Percentiles rank a stretch among this genome's conserved stretches.
Evolutionary conservation across 345 rosid genomes (phyloP).

Genomic region (Rhizophora mangle): DNA sequence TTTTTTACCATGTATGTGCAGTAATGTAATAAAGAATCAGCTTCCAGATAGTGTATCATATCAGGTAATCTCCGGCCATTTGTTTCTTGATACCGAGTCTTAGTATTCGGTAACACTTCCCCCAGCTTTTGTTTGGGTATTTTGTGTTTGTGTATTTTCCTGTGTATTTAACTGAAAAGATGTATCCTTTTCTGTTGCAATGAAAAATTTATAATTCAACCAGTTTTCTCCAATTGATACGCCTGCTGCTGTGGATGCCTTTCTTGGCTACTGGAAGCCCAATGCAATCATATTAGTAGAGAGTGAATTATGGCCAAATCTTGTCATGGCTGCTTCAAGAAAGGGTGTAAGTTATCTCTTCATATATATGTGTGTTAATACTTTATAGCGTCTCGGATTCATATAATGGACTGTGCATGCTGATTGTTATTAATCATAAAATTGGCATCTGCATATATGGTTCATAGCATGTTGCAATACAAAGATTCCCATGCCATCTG

Average conservation of each 20-base stretch:
- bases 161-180: neutral
- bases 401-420: no score
- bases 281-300: constrained; percentile 65
- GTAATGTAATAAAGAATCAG: constrained; percentile 72
- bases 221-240: constrained; percentile 88
- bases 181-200: neutral
- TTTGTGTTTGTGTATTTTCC: neutral
- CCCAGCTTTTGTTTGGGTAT: neutral
- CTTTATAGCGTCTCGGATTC: no score
- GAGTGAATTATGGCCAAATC: constrained; percentile 94
- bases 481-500: neutral
- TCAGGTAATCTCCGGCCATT: constrained; percentile 48
- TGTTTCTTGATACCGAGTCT: neutral
- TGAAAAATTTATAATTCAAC: constrained; percentile 18
- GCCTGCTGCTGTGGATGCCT: constrained; percentile 67
- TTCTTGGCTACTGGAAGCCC: constrained; percentile 77
- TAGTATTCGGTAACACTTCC: no score
- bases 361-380: neutral
- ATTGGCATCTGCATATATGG: neutral
- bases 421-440: no score
- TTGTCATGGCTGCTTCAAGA: constrained; percentile 60
- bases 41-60: constrained; percentile 61
- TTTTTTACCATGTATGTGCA: constrained; percentile 23
- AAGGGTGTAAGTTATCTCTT: constrained; percentile 48
- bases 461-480: neutral